Evolutionary conservation across 192 early-diverging fungal genomes (phyloP).

Genomic region (Bifiguratus adelaidae): DNA sequence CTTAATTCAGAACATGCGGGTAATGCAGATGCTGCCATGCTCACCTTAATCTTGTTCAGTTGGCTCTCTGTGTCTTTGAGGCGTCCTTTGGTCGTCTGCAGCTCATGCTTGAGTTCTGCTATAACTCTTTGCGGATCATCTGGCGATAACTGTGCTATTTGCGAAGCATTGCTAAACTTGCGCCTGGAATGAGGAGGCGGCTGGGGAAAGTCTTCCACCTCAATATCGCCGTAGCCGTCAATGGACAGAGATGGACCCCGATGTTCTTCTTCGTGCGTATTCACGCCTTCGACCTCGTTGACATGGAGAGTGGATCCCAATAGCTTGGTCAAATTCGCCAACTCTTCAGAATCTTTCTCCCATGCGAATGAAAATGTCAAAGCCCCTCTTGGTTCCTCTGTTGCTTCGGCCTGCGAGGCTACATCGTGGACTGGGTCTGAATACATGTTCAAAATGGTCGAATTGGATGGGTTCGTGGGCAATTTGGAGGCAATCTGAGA

Average conservation of each 20-base stretch:
- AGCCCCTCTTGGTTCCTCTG: too few relatives aligned
- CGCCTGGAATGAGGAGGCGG: conserved; percentile 5
- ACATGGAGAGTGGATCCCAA: conserved; percentile 12
- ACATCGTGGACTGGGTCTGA: too few relatives aligned
- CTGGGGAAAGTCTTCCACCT: conserved; percentile 6
- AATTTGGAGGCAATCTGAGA: too few relatives aligned
- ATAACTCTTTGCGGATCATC: not conserved
- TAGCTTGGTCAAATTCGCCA: conserved; percentile 16
- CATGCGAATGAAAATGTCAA: conserved; percentile 10
- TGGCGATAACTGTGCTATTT: not conserved
- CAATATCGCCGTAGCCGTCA: conserved; percentile 1
- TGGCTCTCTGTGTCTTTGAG: conserved; percentile 13
- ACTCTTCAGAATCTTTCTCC: conserved; percentile 20
- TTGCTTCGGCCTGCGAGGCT: too few relatives aligned
- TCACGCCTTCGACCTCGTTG: not conserved
- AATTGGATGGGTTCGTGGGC: too few relatives aligned
- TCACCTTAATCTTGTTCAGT: conserved; percentile 24
- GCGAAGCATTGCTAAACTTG: conserved; percentile 4
- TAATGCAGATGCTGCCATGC: too few relatives aligned
- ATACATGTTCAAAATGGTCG: too few relatives aligned
- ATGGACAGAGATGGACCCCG: not conserved
- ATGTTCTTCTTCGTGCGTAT: too few relatives aligned
- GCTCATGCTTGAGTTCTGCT: conserved; percentile 8
- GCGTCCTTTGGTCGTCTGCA: conserved; percentile 10
- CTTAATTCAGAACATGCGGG: too few relatives aligned